Percentiles rank a stretch among this genome's conserved stretches.
Evolutionary conservation across 768 basidiomycete species (phyloP).

Genomic region (Lyophyllum shimeji): DNA sequence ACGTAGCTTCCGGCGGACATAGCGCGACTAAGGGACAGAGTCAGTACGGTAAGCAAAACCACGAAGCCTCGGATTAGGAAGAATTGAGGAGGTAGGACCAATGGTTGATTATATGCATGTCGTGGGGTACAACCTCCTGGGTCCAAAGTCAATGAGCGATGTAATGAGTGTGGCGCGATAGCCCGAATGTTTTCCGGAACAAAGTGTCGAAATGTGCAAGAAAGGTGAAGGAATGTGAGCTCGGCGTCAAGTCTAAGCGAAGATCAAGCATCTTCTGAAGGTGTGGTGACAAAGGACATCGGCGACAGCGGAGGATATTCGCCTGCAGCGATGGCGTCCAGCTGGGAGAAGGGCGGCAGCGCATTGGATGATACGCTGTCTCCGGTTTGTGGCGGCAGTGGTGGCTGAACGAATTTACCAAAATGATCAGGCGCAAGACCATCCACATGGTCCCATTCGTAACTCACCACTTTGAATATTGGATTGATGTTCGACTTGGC

Average conservation of each 20-base stretch:
- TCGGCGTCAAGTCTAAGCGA: constrained; percentile 12
- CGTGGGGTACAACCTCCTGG: constrained; percentile 42
- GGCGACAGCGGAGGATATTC: constrained; percentile 73
- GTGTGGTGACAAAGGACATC: constrained; percentile 60
- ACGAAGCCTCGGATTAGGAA: constrained; percentile 27
- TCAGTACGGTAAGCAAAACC: constrained; percentile 35
- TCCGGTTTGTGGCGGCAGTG: constrained; percentile 45
- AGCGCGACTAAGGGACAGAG: constrained; percentile 43
- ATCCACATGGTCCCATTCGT: constrained; percentile 37
- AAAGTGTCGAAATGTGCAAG: constrained; percentile 18
- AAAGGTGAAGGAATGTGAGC: constrained; percentile 23
- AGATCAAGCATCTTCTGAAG: constrained; percentile 45
- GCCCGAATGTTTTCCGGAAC: constrained; percentile 19
- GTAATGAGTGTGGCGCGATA: constrained; percentile 24
- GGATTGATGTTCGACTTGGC: constrained; percentile 77
- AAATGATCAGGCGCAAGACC: constrained; percentile 33
- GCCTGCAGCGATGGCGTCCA: constrained; percentile 82
- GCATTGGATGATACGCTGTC: constrained; percentile 26
- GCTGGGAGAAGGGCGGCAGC: constrained; percentile 66
- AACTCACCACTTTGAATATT: constrained; percentile 89
- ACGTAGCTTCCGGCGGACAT: constrained; percentile 46
- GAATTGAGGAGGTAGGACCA: constrained; percentile 29
- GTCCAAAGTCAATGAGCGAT: constrained; percentile 34
- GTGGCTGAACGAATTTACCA: constrained; percentile 44
- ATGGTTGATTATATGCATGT: constrained; percentile 38